Conservation (phyloP, 1,284 basidiomycete species). For the Cryptococcus sp. region DNA sequence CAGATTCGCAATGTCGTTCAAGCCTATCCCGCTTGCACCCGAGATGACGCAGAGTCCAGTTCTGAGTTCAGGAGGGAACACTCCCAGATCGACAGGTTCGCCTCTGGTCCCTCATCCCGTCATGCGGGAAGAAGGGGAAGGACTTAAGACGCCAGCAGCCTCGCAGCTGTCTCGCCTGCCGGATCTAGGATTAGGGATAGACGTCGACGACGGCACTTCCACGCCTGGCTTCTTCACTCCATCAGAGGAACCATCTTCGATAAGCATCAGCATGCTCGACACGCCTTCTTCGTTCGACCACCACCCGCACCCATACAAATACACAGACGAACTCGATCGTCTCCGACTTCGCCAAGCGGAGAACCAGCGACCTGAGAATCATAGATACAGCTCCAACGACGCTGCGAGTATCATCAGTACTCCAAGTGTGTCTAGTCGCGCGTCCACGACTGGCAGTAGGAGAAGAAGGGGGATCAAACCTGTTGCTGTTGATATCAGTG, state of each 20-base stretch:
- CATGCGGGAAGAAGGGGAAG: background rate
- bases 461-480: slow-evolving; percentile 11
- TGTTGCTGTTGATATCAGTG: slow-evolving; percentile 31
- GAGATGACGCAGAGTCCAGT: slow-evolving; percentile 13
- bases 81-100: background rate
- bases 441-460: slow-evolving; percentile 15
- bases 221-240: slow-evolving; percentile 1
- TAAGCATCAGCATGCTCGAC: background rate
- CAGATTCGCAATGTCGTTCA: slow-evolving; percentile 7
- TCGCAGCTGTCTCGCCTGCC: background rate
- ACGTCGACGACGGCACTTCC: background rate
- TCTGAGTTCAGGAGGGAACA: background rate
- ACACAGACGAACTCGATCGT: too few relatives aligned
- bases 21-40: slow-evolving; percentile 16
- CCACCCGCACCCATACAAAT: too few relatives aligned
- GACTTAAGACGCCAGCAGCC: background rate
- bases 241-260: background rate
- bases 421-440: slow-evolving; percentile 6
- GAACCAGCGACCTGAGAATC: background rate
- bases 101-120: background rate
- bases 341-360: too few relatives aligned
- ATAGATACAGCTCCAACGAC: slow-evolving; percentile 3
- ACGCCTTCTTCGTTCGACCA: background rate
- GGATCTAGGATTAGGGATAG: background rate
- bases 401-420: slow-evolving; percentile 13